Conservation (phyloP, 1,284 basidiomycete species). For the Irpex rosettiformis region DNA sequence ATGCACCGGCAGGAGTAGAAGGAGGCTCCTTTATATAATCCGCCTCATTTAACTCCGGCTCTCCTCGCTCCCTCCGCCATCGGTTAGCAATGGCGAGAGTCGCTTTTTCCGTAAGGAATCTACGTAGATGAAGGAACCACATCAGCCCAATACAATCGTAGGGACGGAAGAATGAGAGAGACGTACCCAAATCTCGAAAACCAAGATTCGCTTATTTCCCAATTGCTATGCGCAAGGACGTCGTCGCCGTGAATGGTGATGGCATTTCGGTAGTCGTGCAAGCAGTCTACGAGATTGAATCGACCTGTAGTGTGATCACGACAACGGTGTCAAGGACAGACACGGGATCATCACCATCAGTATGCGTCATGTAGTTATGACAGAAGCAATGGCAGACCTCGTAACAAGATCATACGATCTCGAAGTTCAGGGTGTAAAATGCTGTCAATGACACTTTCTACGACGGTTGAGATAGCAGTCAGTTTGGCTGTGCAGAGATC, state of each 20-base stretch:
- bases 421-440: constrained; percentile 84
- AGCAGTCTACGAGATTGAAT: constrained; percentile 73
- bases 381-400: constrained; percentile 44
- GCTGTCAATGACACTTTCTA: constrained; percentile 86
- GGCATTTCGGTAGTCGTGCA: constrained; percentile 63
- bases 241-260: constrained; percentile 85
- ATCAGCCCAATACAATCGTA: no score
- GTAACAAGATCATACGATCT: constrained; percentile 84
- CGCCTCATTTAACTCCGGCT: constrained; percentile 53
- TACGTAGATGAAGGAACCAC: no score
- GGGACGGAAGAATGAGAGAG: no score
- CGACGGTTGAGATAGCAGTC: constrained; percentile 5
- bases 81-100: constrained; percentile 66
- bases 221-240: constrained; percentile 81
- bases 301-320: constrained; percentile 59
- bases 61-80: constrained; percentile 75
- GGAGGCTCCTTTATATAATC: constrained; percentile 33
- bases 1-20: background rate
- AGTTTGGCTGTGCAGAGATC: background rate
- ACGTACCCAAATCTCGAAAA: constrained; percentile 73
- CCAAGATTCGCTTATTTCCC: constrained; percentile 86
- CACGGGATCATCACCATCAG: constrained; percentile 22
- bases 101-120: constrained; percentile 66
- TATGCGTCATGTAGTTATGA: no score
- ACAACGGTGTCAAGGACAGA: no score